A percentile compares a stretch with the other conserved stretches of the same genome.
phyloP scores from a whole-genome alignment of 2,329 filamentous ascomycete species.

The Dactylonectria estremocensis region DNA sequence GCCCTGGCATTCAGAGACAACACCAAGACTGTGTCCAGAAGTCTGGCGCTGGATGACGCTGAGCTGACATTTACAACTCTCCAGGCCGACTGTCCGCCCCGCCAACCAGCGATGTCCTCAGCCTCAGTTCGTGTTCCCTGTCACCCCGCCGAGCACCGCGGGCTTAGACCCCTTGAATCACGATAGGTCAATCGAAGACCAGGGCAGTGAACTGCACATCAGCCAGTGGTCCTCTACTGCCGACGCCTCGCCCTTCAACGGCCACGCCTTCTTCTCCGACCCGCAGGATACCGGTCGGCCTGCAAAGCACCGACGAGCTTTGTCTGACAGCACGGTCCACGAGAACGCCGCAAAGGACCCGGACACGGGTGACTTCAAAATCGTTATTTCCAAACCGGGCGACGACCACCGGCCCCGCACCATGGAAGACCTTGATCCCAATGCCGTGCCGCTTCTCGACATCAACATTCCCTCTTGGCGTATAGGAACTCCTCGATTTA shows the following conservation, averaged over 20 bases:
- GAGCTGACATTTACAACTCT: conserved; percentile 39
- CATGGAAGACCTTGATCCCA: conserved; percentile 68
- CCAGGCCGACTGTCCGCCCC: conserved; percentile 73
- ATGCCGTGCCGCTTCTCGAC: conserved; percentile 72
- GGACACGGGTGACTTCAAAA: conserved; percentile 80
- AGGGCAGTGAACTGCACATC: conserved; percentile 48
- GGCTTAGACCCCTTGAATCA: conserved; percentile 64
- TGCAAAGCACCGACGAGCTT: conserved; percentile 71
- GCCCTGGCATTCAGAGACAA: conserved; percentile 32
- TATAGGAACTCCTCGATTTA: conserved; percentile 87
- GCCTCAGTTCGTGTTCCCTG: conserved; percentile 72
- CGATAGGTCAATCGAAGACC: conserved; percentile 45
- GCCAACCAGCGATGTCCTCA: conserved; percentile 74
- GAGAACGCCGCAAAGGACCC: conserved; percentile 71
- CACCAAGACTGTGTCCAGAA: conserved; percentile 23
- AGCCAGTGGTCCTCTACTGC: conserved; percentile 62
- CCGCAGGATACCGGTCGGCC: conserved; percentile 40
- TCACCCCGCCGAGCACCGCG: conserved; percentile 73
- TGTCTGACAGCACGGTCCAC: conserved; percentile 84
- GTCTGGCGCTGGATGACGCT: conserved; percentile 28
- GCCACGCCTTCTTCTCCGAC: conserved; percentile 53
- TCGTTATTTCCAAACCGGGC: conserved; percentile 82
- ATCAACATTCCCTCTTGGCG: conserved; percentile 88
- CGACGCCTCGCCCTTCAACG: conserved; percentile 55
- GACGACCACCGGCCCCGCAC: conserved; percentile 74